Percentiles rank a stretch among this genome's conserved stretches.
Evolutionary conservation across 164 flowering plant genomes (phyloP).

Genomic region (Nelumbo lutea): DNA sequence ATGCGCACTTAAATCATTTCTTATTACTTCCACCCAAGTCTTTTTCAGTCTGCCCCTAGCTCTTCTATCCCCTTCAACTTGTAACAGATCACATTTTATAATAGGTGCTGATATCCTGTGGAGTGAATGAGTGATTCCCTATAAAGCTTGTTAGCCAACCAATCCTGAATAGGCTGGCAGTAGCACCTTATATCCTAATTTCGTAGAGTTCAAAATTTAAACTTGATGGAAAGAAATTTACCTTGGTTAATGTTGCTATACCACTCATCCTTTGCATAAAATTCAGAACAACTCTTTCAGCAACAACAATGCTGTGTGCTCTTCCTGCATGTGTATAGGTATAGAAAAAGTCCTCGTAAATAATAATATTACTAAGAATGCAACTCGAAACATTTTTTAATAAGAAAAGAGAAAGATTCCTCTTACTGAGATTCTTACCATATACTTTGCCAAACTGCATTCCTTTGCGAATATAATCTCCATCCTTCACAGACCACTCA

Average conservation of each 20-base stretch:
- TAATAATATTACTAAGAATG: background rate
- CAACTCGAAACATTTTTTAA: background rate
- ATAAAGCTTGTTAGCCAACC: no score
- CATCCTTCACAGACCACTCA: conserved; percentile 82
- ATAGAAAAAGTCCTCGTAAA: conserved; percentile 6
- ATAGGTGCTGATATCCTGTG: no score
- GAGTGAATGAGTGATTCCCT: no score
- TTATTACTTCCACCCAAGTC: no score
- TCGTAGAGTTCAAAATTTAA: no score
- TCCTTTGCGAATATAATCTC: conserved; percentile 68
- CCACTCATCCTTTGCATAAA: conserved; percentile 99
- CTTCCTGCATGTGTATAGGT: conserved; percentile 45
- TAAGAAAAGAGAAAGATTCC: background rate
- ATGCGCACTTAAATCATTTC: no score
- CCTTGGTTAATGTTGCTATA: conserved; percentile 88
- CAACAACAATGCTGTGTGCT: conserved; percentile 80
- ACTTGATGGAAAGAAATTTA: conserved; percentile 10
- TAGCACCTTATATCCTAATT: no score
- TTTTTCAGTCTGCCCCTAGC: no score
- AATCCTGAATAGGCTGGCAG: no score
- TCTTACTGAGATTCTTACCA: conserved; percentile 33
- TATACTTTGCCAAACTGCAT: conserved; percentile 78
- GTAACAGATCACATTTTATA: no score
- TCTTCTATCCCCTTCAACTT: no score
- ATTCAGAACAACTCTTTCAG: conserved; percentile 89